Base-by-base conservation (phyloP, 345 rosid genomes). In the Rhodomyrtus tomentosa region DNA sequence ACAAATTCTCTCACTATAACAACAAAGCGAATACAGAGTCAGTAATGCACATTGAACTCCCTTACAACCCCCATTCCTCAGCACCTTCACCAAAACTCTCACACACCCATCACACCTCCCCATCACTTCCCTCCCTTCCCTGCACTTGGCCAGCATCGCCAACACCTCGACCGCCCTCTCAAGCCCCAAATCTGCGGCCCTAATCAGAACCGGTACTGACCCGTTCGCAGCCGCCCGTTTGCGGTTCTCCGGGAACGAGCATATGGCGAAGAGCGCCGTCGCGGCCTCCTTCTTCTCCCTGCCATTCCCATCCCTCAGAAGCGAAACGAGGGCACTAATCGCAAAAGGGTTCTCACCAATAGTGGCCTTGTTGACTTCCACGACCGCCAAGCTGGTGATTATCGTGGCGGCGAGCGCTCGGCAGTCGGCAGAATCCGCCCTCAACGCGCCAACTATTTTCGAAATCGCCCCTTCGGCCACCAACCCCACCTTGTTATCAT, bases 321-420 rank as follows among this genome's bases (percentile, higher is more conserved):
- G 92, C 83, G 86, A 76, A n/a, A 96, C 93, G 56, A 98, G 88
- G 16, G 93, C 87, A 53, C 87, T 83, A 82, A 98, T 93, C 56
- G 95, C 99, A 83, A 84, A 88, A 5, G 99, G 98, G 84, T 92
- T 92, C 5, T 93, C 94, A 0, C 99, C 99, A 74, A 98, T 94
- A 5, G 95, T 94, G 12, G 98, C 99, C 86, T 98, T 98, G 84
- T 98, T 98, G 83, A 98, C 99, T 86, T 98, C 99, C 3, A 98
- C 96, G 40, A 81, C 55, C 55, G 83, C 83, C 51, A 81, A 53
- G 83, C 83, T 81, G 42, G 83, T 81, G 83, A 81, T 81, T 36
- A 81, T 53, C 55, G 83, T 81, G 40, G 83, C 98, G 7, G 96
- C 99, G 27, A 93, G 73, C 2, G 99, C 99, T 82, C 96, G 92